Evolutionary conservation across 2,329 filamentous ascomycete genomes (phyloP).

Genomic region (Fusarium temperatum): DNA sequence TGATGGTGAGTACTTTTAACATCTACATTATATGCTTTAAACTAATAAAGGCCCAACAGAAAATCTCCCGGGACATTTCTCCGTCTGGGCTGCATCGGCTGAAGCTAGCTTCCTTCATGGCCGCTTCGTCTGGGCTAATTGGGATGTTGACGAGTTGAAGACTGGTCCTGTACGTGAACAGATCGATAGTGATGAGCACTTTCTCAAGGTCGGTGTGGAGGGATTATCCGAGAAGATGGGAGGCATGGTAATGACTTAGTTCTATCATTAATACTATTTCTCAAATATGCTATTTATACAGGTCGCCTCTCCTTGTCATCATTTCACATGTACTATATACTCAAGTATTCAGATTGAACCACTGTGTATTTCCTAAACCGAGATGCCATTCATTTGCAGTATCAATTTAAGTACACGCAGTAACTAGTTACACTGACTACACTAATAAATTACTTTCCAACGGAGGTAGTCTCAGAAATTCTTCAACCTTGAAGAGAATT

Average conservation of each 20-base stretch:
- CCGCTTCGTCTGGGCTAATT: background rate
- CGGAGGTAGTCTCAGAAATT: too few species aligned
- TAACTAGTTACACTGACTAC: too few species aligned
- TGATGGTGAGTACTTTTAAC: background rate
- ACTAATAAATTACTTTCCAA: too few species aligned
- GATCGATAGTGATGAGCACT: background rate
- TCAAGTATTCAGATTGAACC: too few species aligned
- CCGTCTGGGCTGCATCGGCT: background rate
- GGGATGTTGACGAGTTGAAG: background rate
- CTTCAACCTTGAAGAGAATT: fast-evolving
- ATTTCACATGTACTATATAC: background rate
- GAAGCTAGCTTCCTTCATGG: background rate
- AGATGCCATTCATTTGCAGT: fast-evolving
- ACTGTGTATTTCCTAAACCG: too few species aligned
- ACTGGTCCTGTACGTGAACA: background rate
- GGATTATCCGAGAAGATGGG: background rate
- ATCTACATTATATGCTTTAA: fast-evolving
- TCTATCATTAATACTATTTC: fast-evolving
- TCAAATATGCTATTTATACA: fast-evolving
- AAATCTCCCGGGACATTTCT: background rate
- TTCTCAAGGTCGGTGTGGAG: background rate
- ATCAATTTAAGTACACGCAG: fast-evolving
- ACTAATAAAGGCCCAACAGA: background rate
- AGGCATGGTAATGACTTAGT: background rate
- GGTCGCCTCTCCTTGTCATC: fast-evolving